phyloP scores from a whole-genome alignment of 202 grass and related monocot genomes.

The Zizania palustris region DNA sequence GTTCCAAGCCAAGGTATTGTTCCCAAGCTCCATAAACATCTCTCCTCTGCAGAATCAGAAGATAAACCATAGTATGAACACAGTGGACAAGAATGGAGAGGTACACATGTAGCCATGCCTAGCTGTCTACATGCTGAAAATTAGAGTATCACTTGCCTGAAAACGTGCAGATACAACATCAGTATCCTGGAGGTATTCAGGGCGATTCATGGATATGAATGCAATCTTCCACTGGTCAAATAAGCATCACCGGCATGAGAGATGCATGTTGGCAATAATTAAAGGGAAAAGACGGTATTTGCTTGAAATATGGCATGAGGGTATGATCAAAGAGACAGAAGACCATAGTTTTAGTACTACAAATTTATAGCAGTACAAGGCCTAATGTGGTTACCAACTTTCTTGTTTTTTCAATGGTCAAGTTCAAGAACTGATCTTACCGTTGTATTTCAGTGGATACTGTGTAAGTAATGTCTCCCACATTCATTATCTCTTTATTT shows the following conservation, averaged over 20 bases:
- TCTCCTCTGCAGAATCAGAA: slow-evolving; percentile 67
- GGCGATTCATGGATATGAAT: slow-evolving; percentile 88
- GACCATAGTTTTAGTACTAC: not conserved
- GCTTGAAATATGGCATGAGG: too few species aligned
- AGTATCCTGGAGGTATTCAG: slow-evolving; percentile 86
- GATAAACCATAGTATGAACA: slow-evolving; percentile 35
- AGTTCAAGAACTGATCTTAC: not conserved
- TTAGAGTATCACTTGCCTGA: slow-evolving; percentile 63
- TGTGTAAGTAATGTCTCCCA: not conserved
- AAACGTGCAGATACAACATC: slow-evolving; percentile 81
- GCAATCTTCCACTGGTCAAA: slow-evolving; percentile 94
- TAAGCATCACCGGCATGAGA: slow-evolving; percentile 33
- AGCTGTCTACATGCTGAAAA: slow-evolving; percentile 32
- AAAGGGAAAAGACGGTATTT: slow-evolving; percentile 1
- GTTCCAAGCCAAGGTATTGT: slow-evolving; percentile 96
- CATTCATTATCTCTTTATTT: not conserved
- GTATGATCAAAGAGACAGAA: not conserved
- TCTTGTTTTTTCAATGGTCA: not conserved
- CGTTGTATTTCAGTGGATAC: slow-evolving; percentile 1
- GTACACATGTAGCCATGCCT: slow-evolving; percentile 19
- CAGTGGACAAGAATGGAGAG: slow-evolving; percentile 19
- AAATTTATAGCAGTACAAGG: not conserved
- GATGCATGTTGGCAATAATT: slow-evolving; percentile 22
- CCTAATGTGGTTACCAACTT: not conserved
- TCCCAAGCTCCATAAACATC: slow-evolving; percentile 97